phyloP scores from a whole-genome alignment of 352 stramenopile species.

The Phytophthora pistaciae region DNA sequence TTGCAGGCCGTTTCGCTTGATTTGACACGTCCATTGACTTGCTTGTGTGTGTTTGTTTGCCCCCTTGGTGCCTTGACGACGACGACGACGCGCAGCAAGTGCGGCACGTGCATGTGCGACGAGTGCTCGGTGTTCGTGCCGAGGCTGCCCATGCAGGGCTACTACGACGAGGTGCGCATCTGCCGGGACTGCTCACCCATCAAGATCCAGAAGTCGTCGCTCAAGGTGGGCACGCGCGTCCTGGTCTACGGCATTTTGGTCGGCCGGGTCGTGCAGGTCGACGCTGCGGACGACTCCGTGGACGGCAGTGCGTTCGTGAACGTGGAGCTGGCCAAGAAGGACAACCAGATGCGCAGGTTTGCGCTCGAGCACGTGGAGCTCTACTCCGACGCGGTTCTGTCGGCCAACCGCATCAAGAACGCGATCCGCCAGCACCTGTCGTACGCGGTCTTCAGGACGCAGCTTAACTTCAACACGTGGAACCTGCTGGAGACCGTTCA shows the following conservation, averaged over 20 bases:
- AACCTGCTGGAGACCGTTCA: conserved; percentile 84
- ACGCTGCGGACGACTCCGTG: conserved; percentile 68
- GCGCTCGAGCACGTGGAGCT: conserved; percentile 78
- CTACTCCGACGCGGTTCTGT: conserved; percentile 82
- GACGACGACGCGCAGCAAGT: conserved; percentile 54
- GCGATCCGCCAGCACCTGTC: conserved; percentile 76
- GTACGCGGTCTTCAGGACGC: conserved; percentile 80
- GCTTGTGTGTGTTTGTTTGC: not conserved
- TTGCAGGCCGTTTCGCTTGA: not conserved
- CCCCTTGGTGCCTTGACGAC: not conserved
- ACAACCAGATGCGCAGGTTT: conserved; percentile 55
- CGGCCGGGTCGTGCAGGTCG: conserved; percentile 66
- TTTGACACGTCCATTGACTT: not conserved
- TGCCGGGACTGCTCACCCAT: conserved; percentile 83
- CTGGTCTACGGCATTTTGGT: conserved; percentile 81
- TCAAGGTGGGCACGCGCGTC: conserved; percentile 77
- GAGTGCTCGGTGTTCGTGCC: conserved; percentile 84
- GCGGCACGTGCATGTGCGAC: conserved; percentile 87
- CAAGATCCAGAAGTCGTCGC: conserved; percentile 71
- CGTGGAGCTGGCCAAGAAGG: conserved; percentile 62
- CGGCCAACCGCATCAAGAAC: conserved; percentile 86
- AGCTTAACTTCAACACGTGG: conserved; percentile 90
- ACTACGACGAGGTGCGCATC: conserved; percentile 87
- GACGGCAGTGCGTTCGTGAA: conserved; percentile 67
- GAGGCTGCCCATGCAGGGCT: conserved; percentile 81